A percentile compares a stretch with the other conserved stretches of the same genome.
phyloP scores from a whole-genome alignment of 129 eudicot species.

The Apium graveolens region DNA sequence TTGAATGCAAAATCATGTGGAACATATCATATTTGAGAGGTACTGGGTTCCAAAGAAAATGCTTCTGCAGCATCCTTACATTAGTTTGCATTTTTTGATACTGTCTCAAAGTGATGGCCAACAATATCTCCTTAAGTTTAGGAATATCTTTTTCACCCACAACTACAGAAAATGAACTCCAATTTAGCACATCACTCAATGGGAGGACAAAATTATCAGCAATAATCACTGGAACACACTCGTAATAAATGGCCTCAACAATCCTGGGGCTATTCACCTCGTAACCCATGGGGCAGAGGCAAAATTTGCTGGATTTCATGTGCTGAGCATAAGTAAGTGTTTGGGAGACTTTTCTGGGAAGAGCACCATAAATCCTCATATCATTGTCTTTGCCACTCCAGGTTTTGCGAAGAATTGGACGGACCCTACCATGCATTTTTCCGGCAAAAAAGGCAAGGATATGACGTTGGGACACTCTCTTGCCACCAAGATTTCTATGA shows the following conservation, averaged over 20 bases:
- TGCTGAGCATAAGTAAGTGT: conserved; percentile 54
- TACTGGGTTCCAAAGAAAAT: conserved; percentile 65
- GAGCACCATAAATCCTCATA: conserved; percentile 59
- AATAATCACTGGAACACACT: conserved; percentile 89
- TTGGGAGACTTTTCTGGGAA: conserved; percentile 44
- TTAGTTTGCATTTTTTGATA: conserved; percentile 63
- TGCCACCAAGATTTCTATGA: conserved; percentile 69
- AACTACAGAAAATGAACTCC: conserved; percentile 71
- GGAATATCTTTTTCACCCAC: conserved; percentile 76
- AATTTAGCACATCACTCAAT: conserved; percentile 57
- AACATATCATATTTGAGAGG: conserved; percentile 76
- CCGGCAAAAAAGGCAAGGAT: conserved; percentile 94
- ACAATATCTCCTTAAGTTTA: conserved; percentile 60
- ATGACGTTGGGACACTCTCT: conserved; percentile 68
- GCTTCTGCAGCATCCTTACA: conserved; percentile 79
- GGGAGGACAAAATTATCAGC: conserved; percentile 87
- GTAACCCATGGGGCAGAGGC: conserved; percentile 90
- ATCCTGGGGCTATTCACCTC: conserved; percentile 97
- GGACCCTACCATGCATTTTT: conserved; percentile 79
- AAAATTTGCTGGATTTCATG: conserved; percentile 95
- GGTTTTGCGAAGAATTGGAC: conserved; percentile 55
- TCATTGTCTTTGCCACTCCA: conserved; percentile 61
- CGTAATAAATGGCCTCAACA: conserved; percentile 83
- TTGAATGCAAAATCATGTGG: conserved; percentile 85
- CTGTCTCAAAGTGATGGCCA: conserved; percentile 48